These are phyloP conservation scores for Venturia asperata DNA, from an alignment of 2,329 filamentous ascomycete species.

Conservation along the genomic window DNA sequence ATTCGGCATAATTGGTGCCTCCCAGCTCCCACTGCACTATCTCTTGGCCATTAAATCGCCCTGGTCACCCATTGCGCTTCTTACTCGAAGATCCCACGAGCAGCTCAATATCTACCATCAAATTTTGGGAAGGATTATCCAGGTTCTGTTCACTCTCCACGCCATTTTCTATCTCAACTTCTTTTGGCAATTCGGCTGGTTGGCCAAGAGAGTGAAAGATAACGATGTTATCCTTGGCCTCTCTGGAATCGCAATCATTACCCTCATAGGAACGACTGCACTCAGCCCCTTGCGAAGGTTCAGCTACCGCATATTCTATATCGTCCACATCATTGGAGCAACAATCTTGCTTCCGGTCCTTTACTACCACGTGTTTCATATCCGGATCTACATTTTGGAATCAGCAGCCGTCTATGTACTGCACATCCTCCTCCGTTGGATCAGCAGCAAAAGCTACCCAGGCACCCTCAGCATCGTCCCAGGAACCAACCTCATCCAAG, in stretches of 20 bases:
- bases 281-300: constrained; percentile 40
- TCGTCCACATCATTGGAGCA: constrained; percentile 48
- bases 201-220: constrained; percentile 49
- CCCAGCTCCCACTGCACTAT: constrained; percentile 54
- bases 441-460: constrained; percentile 30
- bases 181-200: constrained; percentile 45
- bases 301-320: constrained; percentile 50
- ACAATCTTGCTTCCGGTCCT: constrained; percentile 42
- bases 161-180: constrained; percentile 51
- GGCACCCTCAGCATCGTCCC: constrained; percentile 36
- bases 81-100: constrained; percentile 49
- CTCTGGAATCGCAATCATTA: constrained; percentile 39
- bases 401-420: constrained; percentile 40
- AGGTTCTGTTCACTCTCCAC: constrained; percentile 46
- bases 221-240: constrained; percentile 53
- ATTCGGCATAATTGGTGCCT: constrained; percentile 52
- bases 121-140: constrained; percentile 49
- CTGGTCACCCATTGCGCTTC: constrained; percentile 44
- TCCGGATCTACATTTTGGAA: constrained; percentile 48
- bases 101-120: constrained; percentile 51
- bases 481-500: constrained; percentile 37
- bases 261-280: constrained; percentile 43
- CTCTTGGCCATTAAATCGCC: constrained; percentile 47
- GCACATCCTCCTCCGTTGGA: constrained; percentile 36
- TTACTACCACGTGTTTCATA: constrained; percentile 50